These are phyloP conservation scores for Acacia acuminata DNA, from an alignment of 306 rosid species.

Conservation along the genomic window DNA sequence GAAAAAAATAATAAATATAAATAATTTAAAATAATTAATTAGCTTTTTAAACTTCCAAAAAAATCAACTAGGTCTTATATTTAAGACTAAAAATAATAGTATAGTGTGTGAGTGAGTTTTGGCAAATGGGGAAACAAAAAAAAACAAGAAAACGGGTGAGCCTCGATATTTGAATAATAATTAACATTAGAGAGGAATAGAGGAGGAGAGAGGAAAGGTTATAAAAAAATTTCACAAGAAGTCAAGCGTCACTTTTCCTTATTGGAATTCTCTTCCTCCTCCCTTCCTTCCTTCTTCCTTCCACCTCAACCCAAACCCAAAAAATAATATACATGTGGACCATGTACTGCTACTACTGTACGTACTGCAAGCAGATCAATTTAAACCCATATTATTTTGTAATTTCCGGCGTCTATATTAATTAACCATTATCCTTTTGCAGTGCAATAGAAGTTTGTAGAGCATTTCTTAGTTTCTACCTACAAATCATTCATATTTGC, in stretches of 20 bases:
- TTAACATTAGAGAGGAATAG: too few species aligned
- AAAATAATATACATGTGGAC: background rate
- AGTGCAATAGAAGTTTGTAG: constrained; percentile 12
- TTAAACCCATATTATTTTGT: background rate
- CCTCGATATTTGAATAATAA: too few species aligned
- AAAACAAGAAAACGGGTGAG: too few species aligned
- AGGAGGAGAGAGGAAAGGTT: too few species aligned
- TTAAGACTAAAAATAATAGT: too few species aligned
- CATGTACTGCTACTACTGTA: background rate
- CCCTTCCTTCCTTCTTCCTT: background rate
- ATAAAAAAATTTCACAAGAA: background rate
- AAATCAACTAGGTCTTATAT: too few species aligned
- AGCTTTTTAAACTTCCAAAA: too few species aligned
- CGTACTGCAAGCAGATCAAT: background rate
- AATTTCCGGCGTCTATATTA: background rate
- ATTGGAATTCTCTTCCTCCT: constrained; percentile 27
- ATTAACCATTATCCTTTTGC: background rate
- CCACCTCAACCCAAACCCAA: background rate
- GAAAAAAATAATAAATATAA: too few species aligned
- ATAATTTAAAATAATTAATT: too few species aligned
- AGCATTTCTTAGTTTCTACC: constrained; percentile 17
- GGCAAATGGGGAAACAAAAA: too few species aligned
- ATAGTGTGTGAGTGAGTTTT: too few species aligned
- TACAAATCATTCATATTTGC: background rate
- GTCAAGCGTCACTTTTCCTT: constrained; percentile 37